Conservation (phyloP, 345 rosid species). For the Citropsis articulata region DNA sequence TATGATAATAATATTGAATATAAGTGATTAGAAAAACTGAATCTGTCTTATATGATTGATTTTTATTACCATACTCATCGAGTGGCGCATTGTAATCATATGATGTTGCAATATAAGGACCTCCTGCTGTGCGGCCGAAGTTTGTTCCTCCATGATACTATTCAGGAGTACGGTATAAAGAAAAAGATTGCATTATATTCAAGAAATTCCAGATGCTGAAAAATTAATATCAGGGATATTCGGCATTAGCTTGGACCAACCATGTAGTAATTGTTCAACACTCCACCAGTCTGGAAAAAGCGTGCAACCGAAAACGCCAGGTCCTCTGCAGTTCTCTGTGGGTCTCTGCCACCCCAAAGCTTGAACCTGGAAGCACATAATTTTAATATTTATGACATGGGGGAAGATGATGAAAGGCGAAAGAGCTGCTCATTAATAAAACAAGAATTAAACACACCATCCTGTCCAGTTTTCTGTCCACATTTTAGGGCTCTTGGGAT, state of each 20-base stretch:
- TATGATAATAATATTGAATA: not conserved
- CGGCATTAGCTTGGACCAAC: conserved; percentile 1
- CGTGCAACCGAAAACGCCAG: conserved; percentile 40
- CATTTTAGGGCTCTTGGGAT: conserved; percentile 36
- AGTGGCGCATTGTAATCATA: conserved; percentile 44
- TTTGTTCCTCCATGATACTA: conserved; percentile 52
- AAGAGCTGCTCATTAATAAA: too few species aligned
- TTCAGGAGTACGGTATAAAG: conserved; percentile 7
- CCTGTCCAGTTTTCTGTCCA: conserved; percentile 54
- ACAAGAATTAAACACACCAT: conserved; percentile 22
- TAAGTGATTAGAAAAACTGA: not conserved
- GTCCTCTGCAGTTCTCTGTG: conserved; percentile 40
- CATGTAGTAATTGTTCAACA: conserved; percentile 44
- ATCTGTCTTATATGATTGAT: too few species aligned
- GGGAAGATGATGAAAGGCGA: not conserved
- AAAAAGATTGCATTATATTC: not conserved
- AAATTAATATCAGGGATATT: not conserved
- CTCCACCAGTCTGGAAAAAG: conserved; percentile 35
- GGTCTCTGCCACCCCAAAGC: conserved; percentile 35
- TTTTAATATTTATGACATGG: too few species aligned
- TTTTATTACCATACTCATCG: conserved; percentile 23
- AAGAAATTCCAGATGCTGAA: not conserved
- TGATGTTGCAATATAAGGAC: conserved; percentile 39
- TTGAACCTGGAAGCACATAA: conserved; percentile 24
- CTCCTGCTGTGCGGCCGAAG: conserved; percentile 40